Conservation (phyloP, 1,139 yeast species). For the Pneumocystis canis region DNA sequence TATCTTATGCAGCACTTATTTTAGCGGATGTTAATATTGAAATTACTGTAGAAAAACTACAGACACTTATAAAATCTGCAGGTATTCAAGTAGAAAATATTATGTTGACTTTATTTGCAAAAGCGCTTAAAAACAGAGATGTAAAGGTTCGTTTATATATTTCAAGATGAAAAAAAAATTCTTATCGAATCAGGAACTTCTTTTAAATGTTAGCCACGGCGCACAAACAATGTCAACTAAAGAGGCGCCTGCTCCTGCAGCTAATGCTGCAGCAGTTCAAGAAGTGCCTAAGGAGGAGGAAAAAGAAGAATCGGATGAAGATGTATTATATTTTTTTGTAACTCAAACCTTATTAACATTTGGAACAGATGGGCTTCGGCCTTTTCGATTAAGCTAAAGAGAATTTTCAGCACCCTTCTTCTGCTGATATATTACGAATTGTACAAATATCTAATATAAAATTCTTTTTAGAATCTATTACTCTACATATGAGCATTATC, state of each 20-base stretch:
- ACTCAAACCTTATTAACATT: background rate
- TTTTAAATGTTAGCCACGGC: constrained; percentile 43
- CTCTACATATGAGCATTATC: background rate
- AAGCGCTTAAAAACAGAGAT: constrained; percentile 95
- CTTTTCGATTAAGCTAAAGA: constrained; percentile 16
- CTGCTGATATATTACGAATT: background rate
- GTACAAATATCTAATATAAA: background rate
- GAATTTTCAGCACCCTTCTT: background rate
- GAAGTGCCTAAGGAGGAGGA: constrained; percentile 25
- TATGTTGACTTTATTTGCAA: constrained; percentile 89
- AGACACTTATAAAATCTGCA: constrained; percentile 75
- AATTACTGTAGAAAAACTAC: constrained; percentile 49
- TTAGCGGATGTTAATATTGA: constrained; percentile 12
- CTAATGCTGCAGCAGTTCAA: constrained; percentile 35
- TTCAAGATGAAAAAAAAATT: constrained; percentile 35
- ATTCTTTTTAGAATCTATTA: background rate
- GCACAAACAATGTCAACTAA: constrained; percentile 44
- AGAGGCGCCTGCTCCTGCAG: constrained; percentile 39
- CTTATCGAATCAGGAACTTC: background rate
- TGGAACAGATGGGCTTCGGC: constrained; percentile 15
- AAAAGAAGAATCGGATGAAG: constrained; percentile 61
- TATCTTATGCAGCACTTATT: constrained; percentile 12
- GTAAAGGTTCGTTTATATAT: constrained; percentile 75
- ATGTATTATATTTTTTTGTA: constrained; percentile 41
- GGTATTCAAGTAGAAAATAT: constrained; percentile 70